Conservation (phyloP, 2,329 filamentous ascomycete genomes). For the Pseudogymnoascus sp. region DNA sequence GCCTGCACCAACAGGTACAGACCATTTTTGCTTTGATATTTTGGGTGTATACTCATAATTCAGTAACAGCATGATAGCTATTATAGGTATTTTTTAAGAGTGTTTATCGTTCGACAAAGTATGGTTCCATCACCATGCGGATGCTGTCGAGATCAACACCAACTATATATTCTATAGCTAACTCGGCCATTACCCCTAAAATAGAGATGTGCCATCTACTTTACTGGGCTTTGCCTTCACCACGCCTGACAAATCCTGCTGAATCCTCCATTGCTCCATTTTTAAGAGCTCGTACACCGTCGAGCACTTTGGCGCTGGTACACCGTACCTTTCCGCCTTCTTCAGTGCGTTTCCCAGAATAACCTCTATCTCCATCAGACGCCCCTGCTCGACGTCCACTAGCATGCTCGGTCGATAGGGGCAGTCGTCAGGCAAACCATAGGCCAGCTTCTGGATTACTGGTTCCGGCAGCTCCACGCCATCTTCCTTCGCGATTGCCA, state of each 20-base stretch:
- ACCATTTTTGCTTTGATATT: too few relatives aligned
- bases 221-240: not conserved
- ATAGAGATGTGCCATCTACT: not conserved
- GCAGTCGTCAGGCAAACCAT: constrained; percentile 1
- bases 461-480: constrained; percentile 19
- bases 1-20: not conserved
- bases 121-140: too few relatives aligned
- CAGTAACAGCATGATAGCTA: not conserved
- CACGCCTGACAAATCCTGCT: constrained; percentile 9
- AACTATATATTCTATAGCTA: not conserved
- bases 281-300: constrained; percentile 46
- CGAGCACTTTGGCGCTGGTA: constrained; percentile 46
- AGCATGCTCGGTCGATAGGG: constrained; percentile 37
- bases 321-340: constrained; percentile 41
- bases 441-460: constrained; percentile 12
- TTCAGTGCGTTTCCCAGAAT: constrained; percentile 48
- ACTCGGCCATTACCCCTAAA: not conserved
- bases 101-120: too few relatives aligned
- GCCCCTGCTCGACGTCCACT: constrained; percentile 44
- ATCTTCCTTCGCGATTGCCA: constrained; percentile 18
- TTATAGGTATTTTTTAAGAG: too few relatives aligned
- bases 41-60: not conserved
- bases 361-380: constrained; percentile 47
- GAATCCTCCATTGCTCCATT: constrained; percentile 39
- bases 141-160: not conserved